Base-by-base conservation (phyloP, 441 rosid species). In the Dalechampia spathulata region DNA sequence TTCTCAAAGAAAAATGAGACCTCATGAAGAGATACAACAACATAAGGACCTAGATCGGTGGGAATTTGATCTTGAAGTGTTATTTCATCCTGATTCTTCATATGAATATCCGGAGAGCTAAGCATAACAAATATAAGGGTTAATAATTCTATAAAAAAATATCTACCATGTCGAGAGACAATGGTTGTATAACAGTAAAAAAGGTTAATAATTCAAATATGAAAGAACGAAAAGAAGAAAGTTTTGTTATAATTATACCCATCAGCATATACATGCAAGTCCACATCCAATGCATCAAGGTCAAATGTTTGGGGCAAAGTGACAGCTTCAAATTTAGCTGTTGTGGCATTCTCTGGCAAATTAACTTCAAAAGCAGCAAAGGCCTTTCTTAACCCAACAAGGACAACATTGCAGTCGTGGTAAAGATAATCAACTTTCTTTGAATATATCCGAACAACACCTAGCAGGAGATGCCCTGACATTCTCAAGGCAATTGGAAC, bases 351-450 rank as follows among this genome's bases (percentile, higher is more conserved):
- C 63, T 87, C 90, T 0, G 95, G 88, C 64, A 87, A 68, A 70
- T 80, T 77, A 61, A 87, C 73, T 52, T 83, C 65, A 3, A 59
- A 32, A 5, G 77, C 42, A 52, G 69, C 25, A 19, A 75, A 82
- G n/a, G 80, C 75, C 72, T 82, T 89, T 20, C 58, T 73, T 14
- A 93, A 71, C 49, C 80, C 76, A 61, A 65, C 49, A 40, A 69
- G 70, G 12, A 68, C 54, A 30, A 66, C 63, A 46, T 69, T 74
- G 19, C 89, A 93, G 49, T 93, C 99, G 23, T 78, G 83, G 65
- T 59, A 68, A 28, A 90, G 83, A 61, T 83, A 93, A 43, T 93
- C 95, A n/a, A 90, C 93, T 72, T 93, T 81, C 81, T 83, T 89
- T 0, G 96, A 79, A 58, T 87, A 93, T 56, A 93, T 90, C 42